Percentiles rank a stretch among this genome's conserved stretches.
These are phyloP conservation scores for Phytophthora syringae DNA, from an alignment of 352 stramenopile genomes.

Conservation along the genomic window DNA sequence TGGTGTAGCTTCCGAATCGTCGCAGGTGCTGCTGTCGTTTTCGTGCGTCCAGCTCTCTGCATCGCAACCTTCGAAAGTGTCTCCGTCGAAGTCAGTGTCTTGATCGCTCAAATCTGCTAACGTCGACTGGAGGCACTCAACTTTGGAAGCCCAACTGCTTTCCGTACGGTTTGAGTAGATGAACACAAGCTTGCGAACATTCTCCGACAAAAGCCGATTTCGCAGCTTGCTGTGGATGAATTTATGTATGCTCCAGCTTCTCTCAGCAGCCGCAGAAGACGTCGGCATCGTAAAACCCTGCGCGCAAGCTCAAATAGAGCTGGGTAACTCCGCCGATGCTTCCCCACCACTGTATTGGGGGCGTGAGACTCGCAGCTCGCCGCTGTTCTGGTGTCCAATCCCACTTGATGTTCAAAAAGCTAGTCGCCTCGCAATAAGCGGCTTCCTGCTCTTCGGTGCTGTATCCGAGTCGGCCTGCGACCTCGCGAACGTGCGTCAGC, in stretches of 20 bases:
- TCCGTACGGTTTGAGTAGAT: conserved; percentile 5
- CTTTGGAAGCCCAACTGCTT: too few species aligned
- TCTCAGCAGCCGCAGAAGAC: conserved; percentile 7
- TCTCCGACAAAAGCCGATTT: conserved; percentile 2
- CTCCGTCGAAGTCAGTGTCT: too few species aligned
- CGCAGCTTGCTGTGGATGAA: conserved; percentile 8
- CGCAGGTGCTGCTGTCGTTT: too few species aligned
- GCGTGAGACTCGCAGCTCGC: conserved; percentile 1
- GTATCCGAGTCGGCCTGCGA: background rate
- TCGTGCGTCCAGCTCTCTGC: too few species aligned
- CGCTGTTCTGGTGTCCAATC: background rate
- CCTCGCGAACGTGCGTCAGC: background rate
- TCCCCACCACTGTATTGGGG: conserved; percentile 7
- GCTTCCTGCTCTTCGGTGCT: background rate
- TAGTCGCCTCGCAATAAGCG: background rate
- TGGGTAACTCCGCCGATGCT: background rate
- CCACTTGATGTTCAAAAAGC: conserved; percentile 6
- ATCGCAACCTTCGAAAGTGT: too few species aligned
- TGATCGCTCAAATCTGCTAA: too few species aligned
- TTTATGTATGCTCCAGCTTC: conserved; percentile 17
- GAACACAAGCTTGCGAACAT: conserved; percentile 6
- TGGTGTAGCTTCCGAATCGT: too few species aligned
- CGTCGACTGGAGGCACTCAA: too few species aligned
- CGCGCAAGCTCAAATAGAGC: conserved; percentile 6
- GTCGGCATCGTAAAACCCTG: conserved; percentile 13